A percentile compares a stretch with the other conserved stretches of the same genome.
These are phyloP conservation scores for Linderniella brevidens DNA, from an alignment of 257 asterid genomes.

Conservation along the genomic window DNA sequence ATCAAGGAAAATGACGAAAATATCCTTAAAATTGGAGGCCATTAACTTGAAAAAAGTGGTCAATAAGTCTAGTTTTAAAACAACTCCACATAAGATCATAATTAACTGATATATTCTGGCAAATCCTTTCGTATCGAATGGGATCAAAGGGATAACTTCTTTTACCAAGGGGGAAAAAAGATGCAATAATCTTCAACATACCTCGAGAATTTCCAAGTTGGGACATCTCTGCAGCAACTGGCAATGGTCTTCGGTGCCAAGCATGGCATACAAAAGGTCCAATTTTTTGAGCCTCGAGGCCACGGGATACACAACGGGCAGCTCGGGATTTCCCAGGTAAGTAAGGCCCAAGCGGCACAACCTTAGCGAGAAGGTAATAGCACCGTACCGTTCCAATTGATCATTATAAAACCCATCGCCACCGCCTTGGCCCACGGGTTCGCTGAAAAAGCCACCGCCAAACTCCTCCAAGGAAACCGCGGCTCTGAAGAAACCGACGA, in stretches of 20 bases:
- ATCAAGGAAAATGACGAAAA: too few relatives aligned
- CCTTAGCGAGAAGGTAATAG: background rate
- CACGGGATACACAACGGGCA: slow-evolving; percentile 5
- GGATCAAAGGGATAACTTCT: background rate
- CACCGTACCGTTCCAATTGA: background rate
- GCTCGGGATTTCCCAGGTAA: slow-evolving; percentile 2
- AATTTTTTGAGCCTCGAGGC: slow-evolving; percentile 2
- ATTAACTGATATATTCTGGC: too few relatives aligned
- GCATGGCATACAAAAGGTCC: background rate
- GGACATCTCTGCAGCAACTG: slow-evolving; percentile 3
- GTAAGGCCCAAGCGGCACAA: slow-evolving; percentile 3
- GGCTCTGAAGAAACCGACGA: background rate
- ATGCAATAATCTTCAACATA: background rate
- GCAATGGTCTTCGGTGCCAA: slow-evolving; percentile 2
- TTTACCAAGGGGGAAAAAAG: background rate
- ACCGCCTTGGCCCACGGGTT: background rate
- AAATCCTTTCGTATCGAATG: background rate
- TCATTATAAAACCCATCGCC: background rate
- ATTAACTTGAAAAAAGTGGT: too few relatives aligned
- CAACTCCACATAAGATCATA: too few relatives aligned
- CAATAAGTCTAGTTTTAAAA: too few relatives aligned
- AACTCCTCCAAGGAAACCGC: slow-evolving; percentile 1
- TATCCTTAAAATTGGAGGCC: too few relatives aligned
- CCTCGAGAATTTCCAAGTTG: slow-evolving; percentile 6
- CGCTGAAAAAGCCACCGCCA: background rate